Evolutionary conservation across 208 protist genomes (phyloP).

Genomic region (Naegleria fowleri): DNA sequence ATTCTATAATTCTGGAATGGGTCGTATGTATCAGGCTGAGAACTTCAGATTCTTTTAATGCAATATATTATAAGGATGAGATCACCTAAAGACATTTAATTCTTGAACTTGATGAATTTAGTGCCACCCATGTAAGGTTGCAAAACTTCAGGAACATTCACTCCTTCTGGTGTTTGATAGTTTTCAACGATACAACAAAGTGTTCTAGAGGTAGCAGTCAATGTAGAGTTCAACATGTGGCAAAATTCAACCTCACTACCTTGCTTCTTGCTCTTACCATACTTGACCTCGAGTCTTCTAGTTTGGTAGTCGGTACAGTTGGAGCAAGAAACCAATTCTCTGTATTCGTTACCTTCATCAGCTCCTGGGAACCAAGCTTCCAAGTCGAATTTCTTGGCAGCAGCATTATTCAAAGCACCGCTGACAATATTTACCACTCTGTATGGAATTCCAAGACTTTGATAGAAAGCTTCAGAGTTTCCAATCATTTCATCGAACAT

Average conservation of each 20-base stretch:
- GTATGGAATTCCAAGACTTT: slow-evolving; percentile 83
- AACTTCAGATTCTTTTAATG: too few relatives aligned
- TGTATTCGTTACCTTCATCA: slow-evolving; percentile 63
- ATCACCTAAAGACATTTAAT: too few relatives aligned
- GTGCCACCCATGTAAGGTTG: slow-evolving; percentile 63
- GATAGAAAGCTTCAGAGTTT: slow-evolving; percentile 82
- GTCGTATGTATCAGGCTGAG: too few relatives aligned
- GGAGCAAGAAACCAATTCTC: slow-evolving; percentile 99
- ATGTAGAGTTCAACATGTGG: slow-evolving; percentile 99
- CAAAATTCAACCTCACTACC: slow-evolving; percentile 90
- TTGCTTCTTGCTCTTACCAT: slow-evolving; percentile 35
- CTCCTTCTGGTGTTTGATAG: slow-evolving; percentile 92
- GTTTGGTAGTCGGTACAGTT: slow-evolving; percentile 99
- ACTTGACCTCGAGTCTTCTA: slow-evolving; percentile 64
- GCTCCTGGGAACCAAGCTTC: slow-evolving; percentile 98
- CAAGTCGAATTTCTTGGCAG: slow-evolving; percentile 99
- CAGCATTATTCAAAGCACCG: slow-evolving; percentile 97
- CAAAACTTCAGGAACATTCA: slow-evolving; percentile 81
- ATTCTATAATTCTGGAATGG: too few relatives aligned
- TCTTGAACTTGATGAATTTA: slow-evolving; percentile 52
- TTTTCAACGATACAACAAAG: slow-evolving; percentile 99
- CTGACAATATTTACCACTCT: slow-evolving; percentile 85
- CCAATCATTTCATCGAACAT: slow-evolving; percentile 79
- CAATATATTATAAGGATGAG: too few relatives aligned
- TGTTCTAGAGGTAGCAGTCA: slow-evolving; percentile 94